Base-by-base conservation (phyloP, 2,329 filamentous ascomycete genomes). In the Xylariaceae sp. region DNA sequence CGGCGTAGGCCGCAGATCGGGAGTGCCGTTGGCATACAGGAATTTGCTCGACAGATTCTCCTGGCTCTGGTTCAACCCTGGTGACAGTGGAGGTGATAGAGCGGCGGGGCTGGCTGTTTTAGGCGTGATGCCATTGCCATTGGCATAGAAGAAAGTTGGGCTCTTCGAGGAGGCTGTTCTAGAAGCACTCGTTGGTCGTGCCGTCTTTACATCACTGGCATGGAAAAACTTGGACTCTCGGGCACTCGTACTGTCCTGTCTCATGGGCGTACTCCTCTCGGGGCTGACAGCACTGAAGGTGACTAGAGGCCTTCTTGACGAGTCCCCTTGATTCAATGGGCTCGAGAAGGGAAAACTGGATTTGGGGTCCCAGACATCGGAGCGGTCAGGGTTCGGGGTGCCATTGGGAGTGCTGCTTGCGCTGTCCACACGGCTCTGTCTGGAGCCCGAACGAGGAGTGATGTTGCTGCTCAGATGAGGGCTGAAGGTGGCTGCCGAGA, bases 151-250 rank as follows among this genome's bases (percentile, higher is more conserved):
- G 63, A 86, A 85, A n/a, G 78, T 78, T 9, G 80, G 66, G 9
- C 69, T 58, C 29, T 80, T 78, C 17, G 80, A 74, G 44, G 68
- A 53, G 17, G 26, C 45, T 23, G 67, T 69, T 29, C 70, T 71
- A 12, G 52, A 62, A 53, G 61, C 26, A 33, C 59, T 58, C 33
- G 29, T 43, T 9, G 75, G 76, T 28, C 75, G 75, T 24, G 68
- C 63, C 19, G 78, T 74, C 65, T 84, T 87, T 34, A 83, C 89
- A 65, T 96, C 91, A 71, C 87, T 91, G 24, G 93, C 95, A 72
- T 96, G 93, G 73, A 99, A 97, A 81, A 98, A 98, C 77, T 92
- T 94, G 50, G 88, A 76, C 48, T 84, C 82, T 17, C 69, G 65
- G 58, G 56, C 28, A 49, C 56, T 50, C 29, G 66, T 52, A 9